Percentiles rank a stretch among this genome's conserved stretches.
phyloP scores from a whole-genome alignment of 257 asterid species.

The Thymus quinquecostatus region DNA sequence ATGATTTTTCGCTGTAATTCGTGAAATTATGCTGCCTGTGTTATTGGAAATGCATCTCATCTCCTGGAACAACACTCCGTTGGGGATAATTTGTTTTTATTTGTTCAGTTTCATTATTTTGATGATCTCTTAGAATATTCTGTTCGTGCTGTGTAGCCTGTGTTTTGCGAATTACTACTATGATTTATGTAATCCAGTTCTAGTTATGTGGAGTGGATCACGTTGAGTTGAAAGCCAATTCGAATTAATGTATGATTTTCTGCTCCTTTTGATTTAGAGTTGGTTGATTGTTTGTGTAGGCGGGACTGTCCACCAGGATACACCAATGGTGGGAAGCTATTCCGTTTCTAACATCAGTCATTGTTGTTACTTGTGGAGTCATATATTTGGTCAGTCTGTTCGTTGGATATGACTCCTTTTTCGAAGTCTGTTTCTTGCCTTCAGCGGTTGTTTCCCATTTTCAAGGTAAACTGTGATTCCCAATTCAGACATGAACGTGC shows the following conservation, averaged over 20 bases:
- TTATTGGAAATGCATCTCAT: slow-evolving; percentile 22
- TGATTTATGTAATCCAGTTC: neutral
- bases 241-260: neutral
- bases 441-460: slow-evolving; percentile 78
- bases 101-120: neutral
- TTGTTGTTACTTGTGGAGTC: slow-evolving; percentile 73
- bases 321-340: slow-evolving; percentile 97
- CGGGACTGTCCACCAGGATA: slow-evolving; percentile 80
- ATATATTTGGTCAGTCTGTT: slow-evolving; percentile 83
- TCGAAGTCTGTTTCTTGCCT: slow-evolving; percentile 93
- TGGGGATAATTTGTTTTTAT: neutral
- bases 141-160: neutral
- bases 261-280: slow-evolving; percentile 23
- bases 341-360: slow-evolving; percentile 78
- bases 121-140: neutral
- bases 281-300: slow-evolving; percentile 49
- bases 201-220: neutral
- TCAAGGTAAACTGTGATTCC: slow-evolving; percentile 59
- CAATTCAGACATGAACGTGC: slow-evolving; percentile 10
- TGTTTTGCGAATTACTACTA: neutral
- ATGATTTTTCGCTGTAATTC: neutral
- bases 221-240: slow-evolving; percentile 6
- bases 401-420: slow-evolving; percentile 88
- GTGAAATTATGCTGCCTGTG: neutral
- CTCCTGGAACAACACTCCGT: neutral